phyloP scores from a whole-genome alignment of 371 early-diverging fungal genomes.

The Polyrhizophydium stewartii region DNA sequence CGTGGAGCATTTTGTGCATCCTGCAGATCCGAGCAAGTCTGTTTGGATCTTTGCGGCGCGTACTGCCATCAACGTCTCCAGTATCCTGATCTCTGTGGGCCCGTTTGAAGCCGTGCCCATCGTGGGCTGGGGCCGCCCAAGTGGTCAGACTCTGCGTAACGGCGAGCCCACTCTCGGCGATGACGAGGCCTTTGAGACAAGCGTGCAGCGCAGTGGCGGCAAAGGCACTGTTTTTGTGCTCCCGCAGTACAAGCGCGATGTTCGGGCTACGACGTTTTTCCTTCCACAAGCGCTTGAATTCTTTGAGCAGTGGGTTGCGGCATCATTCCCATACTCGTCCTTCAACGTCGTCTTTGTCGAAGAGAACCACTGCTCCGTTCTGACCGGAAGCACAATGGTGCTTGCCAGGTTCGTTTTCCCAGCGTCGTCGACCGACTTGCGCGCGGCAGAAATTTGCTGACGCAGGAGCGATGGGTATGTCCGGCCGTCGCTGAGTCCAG shows the following conservation, averaged over 20 bases:
- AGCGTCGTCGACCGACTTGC: constrained; percentile 5
- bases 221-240: background rate
- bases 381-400: constrained; percentile 66
- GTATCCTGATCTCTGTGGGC: constrained; percentile 70
- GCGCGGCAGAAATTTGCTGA: no score
- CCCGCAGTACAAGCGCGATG: background rate
- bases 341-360: constrained; percentile 87
- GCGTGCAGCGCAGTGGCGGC: background rate
- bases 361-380: constrained; percentile 60
- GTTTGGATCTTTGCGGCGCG: constrained; percentile 60
- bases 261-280: background rate
- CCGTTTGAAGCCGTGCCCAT: constrained; percentile 53
- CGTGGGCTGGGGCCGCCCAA: constrained; percentile 9
- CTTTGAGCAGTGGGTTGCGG: constrained; percentile 76
- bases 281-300: constrained; percentile 62
- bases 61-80: constrained; percentile 63
- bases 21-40: constrained; percentile 48
- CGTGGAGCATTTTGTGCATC: constrained; percentile 63
- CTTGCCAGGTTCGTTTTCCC: constrained; percentile 45
- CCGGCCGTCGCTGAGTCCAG: constrained; percentile 27
- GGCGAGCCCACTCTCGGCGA: background rate
- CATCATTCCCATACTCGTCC: constrained; percentile 77
- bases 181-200: background rate
- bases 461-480: background rate
- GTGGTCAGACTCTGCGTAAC: background rate